A percentile compares a stretch with the other conserved stretches of the same genome.
Evolutionary conservation across 495 filamentous ascomycete genomes (phyloP).

Genomic region (Aspergillus indologenus): DNA sequence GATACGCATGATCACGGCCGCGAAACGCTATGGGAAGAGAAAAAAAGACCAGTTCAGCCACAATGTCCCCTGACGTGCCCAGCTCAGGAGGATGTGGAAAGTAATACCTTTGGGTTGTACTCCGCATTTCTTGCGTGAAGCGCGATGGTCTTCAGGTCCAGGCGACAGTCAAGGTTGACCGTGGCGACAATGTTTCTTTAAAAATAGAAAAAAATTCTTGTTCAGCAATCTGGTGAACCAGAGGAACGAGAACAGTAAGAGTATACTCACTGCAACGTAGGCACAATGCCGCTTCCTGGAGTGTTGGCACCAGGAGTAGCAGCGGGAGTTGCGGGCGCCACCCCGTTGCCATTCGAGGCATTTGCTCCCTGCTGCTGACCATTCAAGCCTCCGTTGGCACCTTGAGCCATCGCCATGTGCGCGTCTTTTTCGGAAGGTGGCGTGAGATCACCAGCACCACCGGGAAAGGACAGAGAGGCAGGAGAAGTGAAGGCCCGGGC

Average conservation of each 20-base stretch:
- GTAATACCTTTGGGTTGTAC: slow-evolving; percentile 91
- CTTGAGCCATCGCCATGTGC: slow-evolving; percentile 44
- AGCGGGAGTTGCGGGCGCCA: slow-evolving; percentile 93
- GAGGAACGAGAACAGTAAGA: slow-evolving; percentile 44
- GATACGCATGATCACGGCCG: slow-evolving; percentile 99
- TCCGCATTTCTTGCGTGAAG: slow-evolving; percentile 98
- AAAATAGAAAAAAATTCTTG: slow-evolving; percentile 54
- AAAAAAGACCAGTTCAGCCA: slow-evolving; percentile 43
- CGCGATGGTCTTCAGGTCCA: slow-evolving; percentile 99
- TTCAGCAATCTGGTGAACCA: slow-evolving; percentile 49
- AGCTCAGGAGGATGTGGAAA: slow-evolving; percentile 41
- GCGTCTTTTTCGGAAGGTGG: slow-evolving; percentile 68
- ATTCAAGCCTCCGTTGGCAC: slow-evolving; percentile 46
- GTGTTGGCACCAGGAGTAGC: slow-evolving; percentile 81
- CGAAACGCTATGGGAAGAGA: slow-evolving; percentile 79
- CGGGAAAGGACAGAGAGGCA: slow-evolving; percentile 85
- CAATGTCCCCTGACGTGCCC: slow-evolving; percentile 42
- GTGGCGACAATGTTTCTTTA: slow-evolving; percentile 99
- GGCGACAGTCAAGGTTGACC: slow-evolving; percentile 95
- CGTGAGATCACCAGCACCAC: slow-evolving; percentile 74
- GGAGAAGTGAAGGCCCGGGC: slow-evolving; percentile 89
- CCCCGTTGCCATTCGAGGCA: slow-evolving; percentile 70
- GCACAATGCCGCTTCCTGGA: slow-evolving; percentile 87
- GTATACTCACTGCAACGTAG: slow-evolving; percentile 96
- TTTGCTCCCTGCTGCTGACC: slow-evolving; percentile 61